Conservation (phyloP, 345 rosid genomes). For the Viola odorata region DNA sequence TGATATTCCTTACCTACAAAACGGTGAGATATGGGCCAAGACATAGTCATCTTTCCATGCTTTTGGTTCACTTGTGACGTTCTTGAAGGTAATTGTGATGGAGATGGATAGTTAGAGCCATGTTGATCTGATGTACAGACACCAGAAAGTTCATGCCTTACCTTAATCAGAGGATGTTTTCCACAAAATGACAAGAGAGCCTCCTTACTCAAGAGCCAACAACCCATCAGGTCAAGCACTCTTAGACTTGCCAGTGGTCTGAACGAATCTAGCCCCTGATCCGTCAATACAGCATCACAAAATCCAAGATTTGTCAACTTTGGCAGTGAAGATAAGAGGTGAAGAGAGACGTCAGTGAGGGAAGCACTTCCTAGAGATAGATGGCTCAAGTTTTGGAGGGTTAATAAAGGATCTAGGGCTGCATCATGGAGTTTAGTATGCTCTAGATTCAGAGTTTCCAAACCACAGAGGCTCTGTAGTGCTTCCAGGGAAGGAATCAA, state of each 20-base stretch:
- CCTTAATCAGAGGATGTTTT: slow-evolving; percentile 46
- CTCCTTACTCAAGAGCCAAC: slow-evolving; percentile 77
- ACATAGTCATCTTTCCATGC: slow-evolving; percentile 20
- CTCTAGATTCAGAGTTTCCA: slow-evolving; percentile 69
- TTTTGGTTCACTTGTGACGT: slow-evolving; percentile 14
- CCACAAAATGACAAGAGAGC: slow-evolving; percentile 39
- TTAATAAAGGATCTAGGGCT: slow-evolving; percentile 44
- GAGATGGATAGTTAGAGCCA: slow-evolving; percentile 21
- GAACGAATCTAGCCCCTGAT: slow-evolving; percentile 50
- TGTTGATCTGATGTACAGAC: slow-evolving; percentile 24
- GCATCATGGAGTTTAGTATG: slow-evolving; percentile 54
- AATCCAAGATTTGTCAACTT: slow-evolving; percentile 49
- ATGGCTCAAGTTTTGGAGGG: slow-evolving; percentile 42
- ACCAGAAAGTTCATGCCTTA: slow-evolving; percentile 45
- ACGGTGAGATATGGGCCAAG: slow-evolving; percentile 17
- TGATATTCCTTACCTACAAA: slow-evolving; percentile 12
- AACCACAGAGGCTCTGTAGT: slow-evolving; percentile 38
- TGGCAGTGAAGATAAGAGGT: slow-evolving; percentile 48
- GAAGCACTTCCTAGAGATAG: slow-evolving; percentile 51
- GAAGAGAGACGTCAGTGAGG: slow-evolving; percentile 62
- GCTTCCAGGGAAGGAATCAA: slow-evolving; percentile 39
- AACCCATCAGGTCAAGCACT: slow-evolving; percentile 67
- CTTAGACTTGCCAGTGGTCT: slow-evolving; percentile 47
- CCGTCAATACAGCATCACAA: slow-evolving; percentile 66
- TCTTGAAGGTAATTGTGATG: slow-evolving; percentile 16